Evolutionary conservation across 1,284 basidiomycete species (phyloP), one percentile per base, ranked within the genome.

Genomic region (Trametes versicolor): DNA sequence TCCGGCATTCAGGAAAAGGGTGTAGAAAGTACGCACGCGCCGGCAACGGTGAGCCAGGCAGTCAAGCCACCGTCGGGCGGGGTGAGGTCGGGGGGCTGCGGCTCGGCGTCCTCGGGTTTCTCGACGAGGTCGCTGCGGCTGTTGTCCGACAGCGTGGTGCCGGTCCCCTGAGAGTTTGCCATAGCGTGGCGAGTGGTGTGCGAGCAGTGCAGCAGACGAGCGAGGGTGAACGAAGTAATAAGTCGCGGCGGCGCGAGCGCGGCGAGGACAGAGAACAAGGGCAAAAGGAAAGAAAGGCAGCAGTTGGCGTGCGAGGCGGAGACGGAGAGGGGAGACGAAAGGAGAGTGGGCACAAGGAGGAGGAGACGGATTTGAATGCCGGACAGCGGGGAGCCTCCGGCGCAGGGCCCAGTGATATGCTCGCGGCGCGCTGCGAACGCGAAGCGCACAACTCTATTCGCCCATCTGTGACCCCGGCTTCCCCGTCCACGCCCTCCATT

Each of bases 1-100:
- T 17, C 15, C n/a, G 9, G 19, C 6, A 12, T n/a, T 19, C 15
- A 9, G n/a, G 17, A 25, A 17, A 17, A 49, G n/a, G n/a, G n/a
- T n/a, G 36, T 13, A 43, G 41, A 17, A 37, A 37, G n/a, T 15
- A 68, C 69, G 45, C n/a, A 70, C 69, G 64, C 64, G 37, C 69
- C 69, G 32, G 66, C 64, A n/a, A 70, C 37, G 41, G 69, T 68
- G 27, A 70, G 60, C 69, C 69, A 70, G 8, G 69, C 66, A 13
- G 48, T 36, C 19, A 32, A 56, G 43, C 66, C 66, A 19, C 66
- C 66, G 39, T 70, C 68, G 21, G 64, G 64, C 36, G 67, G 67
- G 39, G 25, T 37, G 13, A 27, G 21, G 23, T 50, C 15, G 29
- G 25, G 32, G 21, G 45, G n/a, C 17, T 50, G n/a, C 8, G 54